phyloP scores from a whole-genome alignment of 2,329 filamentous ascomycete species.

The Stagonosporopsis tanaceti region DNA sequence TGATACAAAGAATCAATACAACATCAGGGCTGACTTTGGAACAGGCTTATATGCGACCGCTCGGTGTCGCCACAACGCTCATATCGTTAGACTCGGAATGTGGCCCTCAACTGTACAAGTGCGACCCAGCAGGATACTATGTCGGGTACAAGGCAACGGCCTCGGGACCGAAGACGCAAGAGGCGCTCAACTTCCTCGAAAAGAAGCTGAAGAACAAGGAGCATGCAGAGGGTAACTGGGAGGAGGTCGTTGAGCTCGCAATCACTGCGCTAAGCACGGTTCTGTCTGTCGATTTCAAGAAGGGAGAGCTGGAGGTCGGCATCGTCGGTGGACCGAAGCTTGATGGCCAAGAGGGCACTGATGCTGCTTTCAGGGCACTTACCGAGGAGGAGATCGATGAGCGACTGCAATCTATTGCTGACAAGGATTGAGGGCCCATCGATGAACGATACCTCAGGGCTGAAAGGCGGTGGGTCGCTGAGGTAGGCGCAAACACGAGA shows the following conservation, averaged over 20 bases:
- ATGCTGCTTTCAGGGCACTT: slow-evolving; percentile 82
- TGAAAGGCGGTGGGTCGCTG: slow-evolving; percentile 36
- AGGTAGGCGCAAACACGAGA: slow-evolving; percentile 31
- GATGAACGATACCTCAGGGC: slow-evolving; percentile 50
- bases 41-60: slow-evolving; percentile 95
- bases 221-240: slow-evolving; percentile 87
- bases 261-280: slow-evolving; percentile 96
- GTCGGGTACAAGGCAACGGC: slow-evolving; percentile 98
- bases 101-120: slow-evolving; percentile 97
- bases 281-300: slow-evolving; percentile 99
- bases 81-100: slow-evolving; percentile 92
- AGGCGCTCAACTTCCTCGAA: slow-evolving; percentile 97
- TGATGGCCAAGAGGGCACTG: slow-evolving; percentile 84
- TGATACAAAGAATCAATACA: not conserved
- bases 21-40: slow-evolving; percentile 40
- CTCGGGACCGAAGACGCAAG: slow-evolving; percentile 96
- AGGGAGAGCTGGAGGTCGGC: slow-evolving; percentile 96
- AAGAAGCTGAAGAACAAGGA: slow-evolving; percentile 99
- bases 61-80: slow-evolving; percentile 93
- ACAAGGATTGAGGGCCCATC: slow-evolving; percentile 90
- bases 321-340: slow-evolving; percentile 88
- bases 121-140: slow-evolving; percentile 97
- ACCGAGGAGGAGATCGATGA: slow-evolving; percentile 99
- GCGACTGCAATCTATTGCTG: slow-evolving; percentile 94
- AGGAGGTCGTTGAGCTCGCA: slow-evolving; percentile 95